Percentiles rank a stretch among this genome's conserved stretches.
These are phyloP conservation scores for Phylloporus sp. DNA, from an alignment of 768 basidiomycete species.

Conservation along the genomic window DNA sequence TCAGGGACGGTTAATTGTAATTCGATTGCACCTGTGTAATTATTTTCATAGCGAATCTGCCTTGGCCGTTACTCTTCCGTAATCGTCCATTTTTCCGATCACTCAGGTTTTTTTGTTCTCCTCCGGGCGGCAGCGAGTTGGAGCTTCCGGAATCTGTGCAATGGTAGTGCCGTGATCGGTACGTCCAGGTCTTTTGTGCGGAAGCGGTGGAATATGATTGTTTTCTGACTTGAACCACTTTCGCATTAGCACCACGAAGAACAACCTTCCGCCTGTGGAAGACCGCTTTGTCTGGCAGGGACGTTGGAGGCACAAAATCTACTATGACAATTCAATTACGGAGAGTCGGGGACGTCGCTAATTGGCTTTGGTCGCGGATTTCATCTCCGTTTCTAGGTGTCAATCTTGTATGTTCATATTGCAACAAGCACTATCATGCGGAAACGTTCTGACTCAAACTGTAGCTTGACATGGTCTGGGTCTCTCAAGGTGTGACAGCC, in stretches of 20 bases:
- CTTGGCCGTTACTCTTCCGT: background rate
- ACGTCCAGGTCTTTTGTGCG: background rate
- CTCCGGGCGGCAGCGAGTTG: background rate
- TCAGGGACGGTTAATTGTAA: background rate
- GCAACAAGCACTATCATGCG: background rate
- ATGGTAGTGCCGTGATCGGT: background rate
- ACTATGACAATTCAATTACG: background rate
- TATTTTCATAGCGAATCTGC: background rate
- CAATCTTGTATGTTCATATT: background rate
- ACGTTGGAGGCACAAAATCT: background rate
- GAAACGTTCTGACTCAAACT: background rate
- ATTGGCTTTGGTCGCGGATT: background rate
- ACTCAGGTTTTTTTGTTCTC: background rate
- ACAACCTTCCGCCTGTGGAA: background rate
- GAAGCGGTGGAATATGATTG: background rate
- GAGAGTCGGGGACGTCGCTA: background rate
- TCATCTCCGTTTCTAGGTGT: background rate
- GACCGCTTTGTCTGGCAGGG: background rate
- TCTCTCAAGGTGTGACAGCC: background rate
- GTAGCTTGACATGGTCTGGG: background rate
- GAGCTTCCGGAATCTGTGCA: background rate
- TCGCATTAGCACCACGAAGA: background rate
- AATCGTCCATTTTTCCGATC: conserved; percentile 8
- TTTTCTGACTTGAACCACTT: background rate
- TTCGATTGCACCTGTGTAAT: background rate